These are phyloP conservation scores for Balakata baccata DNA, from an alignment of 345 rosid species.

Conservation along the genomic window DNA sequence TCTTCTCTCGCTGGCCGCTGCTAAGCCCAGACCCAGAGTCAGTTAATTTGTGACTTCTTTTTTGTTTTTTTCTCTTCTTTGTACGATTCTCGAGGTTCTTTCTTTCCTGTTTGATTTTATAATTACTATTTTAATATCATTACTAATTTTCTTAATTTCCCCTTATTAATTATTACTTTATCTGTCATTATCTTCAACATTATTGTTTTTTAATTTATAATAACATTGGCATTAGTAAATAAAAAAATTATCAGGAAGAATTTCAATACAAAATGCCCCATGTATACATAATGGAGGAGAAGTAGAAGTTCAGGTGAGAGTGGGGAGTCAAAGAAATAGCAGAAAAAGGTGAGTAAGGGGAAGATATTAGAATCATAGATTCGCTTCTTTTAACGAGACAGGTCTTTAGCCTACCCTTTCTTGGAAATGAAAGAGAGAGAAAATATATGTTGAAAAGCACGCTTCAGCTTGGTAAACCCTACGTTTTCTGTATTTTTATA, in stretches of 20 bases:
- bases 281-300: no score
- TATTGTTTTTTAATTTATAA: no score
- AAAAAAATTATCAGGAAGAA: no score
- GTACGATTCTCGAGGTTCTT: slow-evolving; percentile 7
- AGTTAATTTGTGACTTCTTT: slow-evolving; percentile 24
- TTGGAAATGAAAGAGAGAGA: slow-evolving; percentile 81
- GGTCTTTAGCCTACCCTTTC: slow-evolving; percentile 47
- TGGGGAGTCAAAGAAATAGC: slow-evolving; percentile 17
- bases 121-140: neutral
- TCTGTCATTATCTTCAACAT: neutral
- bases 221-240: no score
- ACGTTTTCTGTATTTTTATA: slow-evolving; percentile 21
- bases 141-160: neutral
- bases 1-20: slow-evolving; percentile 19
- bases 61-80: slow-evolving; percentile 12
- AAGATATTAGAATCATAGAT: slow-evolving; percentile 22
- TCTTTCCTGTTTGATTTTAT: neutral
- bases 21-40: neutral
- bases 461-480: slow-evolving; percentile 40
- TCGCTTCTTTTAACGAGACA: slow-evolving; percentile 69
- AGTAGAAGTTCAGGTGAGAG: neutral
- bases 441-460: slow-evolving; percentile 24
- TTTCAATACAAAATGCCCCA: no score
- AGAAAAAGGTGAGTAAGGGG: slow-evolving; percentile 12
- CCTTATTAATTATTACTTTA: neutral